Percentiles rank a stretch among this genome's conserved stretches.
Conservation (phyloP, 129 eudicot species). For the Rutidosis leptorrhynchoides region DNA sequence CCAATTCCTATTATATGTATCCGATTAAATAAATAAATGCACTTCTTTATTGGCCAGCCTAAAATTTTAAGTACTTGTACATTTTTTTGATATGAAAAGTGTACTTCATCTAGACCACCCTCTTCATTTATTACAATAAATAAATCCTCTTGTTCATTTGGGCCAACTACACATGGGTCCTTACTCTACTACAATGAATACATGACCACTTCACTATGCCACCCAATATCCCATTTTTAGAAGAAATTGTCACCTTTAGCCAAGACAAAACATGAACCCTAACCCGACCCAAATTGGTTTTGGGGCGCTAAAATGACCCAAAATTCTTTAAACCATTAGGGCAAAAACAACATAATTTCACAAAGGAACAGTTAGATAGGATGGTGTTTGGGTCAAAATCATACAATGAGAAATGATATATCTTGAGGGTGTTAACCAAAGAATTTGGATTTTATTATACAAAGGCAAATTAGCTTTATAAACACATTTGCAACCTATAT, state of each 20-base stretch:
- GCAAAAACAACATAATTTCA: not conserved
- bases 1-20: conserved; percentile 13
- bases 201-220: conserved; percentile 21
- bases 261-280: not conserved
- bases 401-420: conserved; percentile 28
- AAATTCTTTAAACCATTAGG: not conserved
- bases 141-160: conserved; percentile 10
- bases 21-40: no score
- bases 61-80: conserved; percentile 7
- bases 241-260: conserved; percentile 1
- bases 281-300: not conserved
- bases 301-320: not conserved
- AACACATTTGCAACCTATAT: conserved; percentile 27
- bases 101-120: conserved; percentile 3
- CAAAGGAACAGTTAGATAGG: not conserved
- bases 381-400: conserved; percentile 18
- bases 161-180: conserved; percentile 23
- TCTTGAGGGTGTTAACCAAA: conserved; percentile 22
- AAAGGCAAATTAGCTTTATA: conserved; percentile 22
- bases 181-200: conserved; percentile 11
- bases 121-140: conserved; percentile 25
- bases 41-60: conserved; percentile 15
- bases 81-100: conserved; percentile 18
- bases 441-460: conserved; percentile 31
- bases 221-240: conserved; percentile 21